Percentiles rank a stretch among this genome's conserved stretches.
Conservation (phyloP, 305 asterid genomes). For the Euphrasia arctica region DNA sequence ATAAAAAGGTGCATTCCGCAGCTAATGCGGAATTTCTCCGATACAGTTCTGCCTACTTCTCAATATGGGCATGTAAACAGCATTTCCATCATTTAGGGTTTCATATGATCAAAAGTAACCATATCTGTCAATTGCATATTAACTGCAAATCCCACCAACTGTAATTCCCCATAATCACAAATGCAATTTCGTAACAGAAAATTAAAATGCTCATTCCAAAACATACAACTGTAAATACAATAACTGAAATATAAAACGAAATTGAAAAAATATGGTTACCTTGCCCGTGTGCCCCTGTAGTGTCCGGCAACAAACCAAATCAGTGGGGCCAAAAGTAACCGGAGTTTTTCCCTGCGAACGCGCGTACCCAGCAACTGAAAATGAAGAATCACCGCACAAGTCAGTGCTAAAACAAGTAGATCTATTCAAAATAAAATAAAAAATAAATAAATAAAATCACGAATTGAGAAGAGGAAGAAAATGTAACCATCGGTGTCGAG, state of each 20-base stretch:
- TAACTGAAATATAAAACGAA: neutral
- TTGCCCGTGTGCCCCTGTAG: conserved; percentile 98
- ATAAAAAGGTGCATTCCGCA: neutral
- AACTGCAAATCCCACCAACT: neutral
- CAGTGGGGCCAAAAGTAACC: conserved; percentile 85
- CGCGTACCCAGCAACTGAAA: conserved; percentile 76
- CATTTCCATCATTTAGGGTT: neutral
- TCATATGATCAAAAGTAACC: neutral
- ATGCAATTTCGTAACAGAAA: conserved; percentile 2
- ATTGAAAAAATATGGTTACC: conserved; percentile 33
- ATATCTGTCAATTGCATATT: neutral
- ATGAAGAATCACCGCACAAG: conserved; percentile 5
- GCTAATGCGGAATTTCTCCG: neutral
- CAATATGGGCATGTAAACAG: neutral
- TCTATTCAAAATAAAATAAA: conserved; percentile 23
- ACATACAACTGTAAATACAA: conserved; percentile 1
- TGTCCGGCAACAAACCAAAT: conserved; percentile 96
- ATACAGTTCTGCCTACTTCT: neutral
- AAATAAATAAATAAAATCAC: conserved; percentile 16
- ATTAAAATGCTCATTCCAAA: neutral
- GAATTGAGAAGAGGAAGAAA: neutral
- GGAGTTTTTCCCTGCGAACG: conserved; percentile 81
- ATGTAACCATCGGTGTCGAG: conserved; percentile 78
- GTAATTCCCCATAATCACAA: conserved; percentile 8
- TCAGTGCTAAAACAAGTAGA: conserved; percentile 33